Evolutionary conservation across 345 rosid species (phyloP).

Genomic region (Dipteronia sinensis): DNA sequence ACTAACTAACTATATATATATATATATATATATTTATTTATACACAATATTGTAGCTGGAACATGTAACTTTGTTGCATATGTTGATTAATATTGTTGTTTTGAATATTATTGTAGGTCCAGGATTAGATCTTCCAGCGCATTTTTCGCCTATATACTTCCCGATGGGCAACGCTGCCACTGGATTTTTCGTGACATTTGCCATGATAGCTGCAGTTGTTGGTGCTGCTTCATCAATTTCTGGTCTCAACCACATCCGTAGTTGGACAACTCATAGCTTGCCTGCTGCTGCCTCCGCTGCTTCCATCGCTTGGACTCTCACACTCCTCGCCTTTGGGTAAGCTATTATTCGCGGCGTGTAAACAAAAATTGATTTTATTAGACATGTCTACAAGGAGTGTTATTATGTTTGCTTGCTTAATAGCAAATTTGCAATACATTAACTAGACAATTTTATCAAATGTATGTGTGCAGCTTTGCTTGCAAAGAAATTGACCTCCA

Average conservation of each 20-base stretch:
- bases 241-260: constrained; percentile 68
- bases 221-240: constrained; percentile 77
- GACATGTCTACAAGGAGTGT: background rate
- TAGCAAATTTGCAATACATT: too few species aligned
- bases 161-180: constrained; percentile 99
- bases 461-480: constrained; percentile 57
- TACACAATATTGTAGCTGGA: background rate
- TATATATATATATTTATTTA: too few species aligned
- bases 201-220: constrained; percentile 83
- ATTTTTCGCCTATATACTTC: constrained; percentile 88
- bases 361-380: background rate
- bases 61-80: background rate
- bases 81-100: background rate
- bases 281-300: constrained; percentile 79
- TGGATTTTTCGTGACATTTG: constrained; percentile 81
- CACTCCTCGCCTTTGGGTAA: constrained; percentile 91
- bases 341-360: background rate
- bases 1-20: too few species aligned
- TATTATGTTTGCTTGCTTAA: too few species aligned
- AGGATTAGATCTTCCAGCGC: constrained; percentile 69
- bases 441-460: too few species aligned
- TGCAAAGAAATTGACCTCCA: constrained; percentile 86
- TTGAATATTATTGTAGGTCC: constrained; percentile 50
- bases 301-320: constrained; percentile 83
- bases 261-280: constrained; percentile 58